Base-by-base conservation (phyloP, 139 green algal genomes). In the Chlorella sorokiniana region DNA sequence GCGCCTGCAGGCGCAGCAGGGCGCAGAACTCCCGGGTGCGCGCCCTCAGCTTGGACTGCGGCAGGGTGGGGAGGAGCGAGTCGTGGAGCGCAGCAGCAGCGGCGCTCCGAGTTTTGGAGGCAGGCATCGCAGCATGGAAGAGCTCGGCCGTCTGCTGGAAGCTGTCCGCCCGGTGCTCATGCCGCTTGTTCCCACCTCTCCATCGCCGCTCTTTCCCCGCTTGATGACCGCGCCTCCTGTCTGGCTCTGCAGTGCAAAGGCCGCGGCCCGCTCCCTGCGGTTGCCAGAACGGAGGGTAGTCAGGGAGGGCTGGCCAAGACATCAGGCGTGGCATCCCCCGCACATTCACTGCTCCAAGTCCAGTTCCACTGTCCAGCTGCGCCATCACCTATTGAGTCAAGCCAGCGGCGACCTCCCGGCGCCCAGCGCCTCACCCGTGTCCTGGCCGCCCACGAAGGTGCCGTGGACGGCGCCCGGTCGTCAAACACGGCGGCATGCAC, bases 1-100 rank as follows among this genome's bases (percentile, higher is more conserved):
- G 11, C 1, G 73, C 52, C 37, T 68, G 51, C 73, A 79, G 54
- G 10, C 35, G 38, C 73, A 79, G 73, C 73, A 79, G 54, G 8
- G 73, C 73, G 37, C 37, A 33, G 25, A 54, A 69, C 73, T 79
- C 52, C 1, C 73, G 52, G 37, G 69, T 35, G 10, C 73, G 54
- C 0, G 22, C 52, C 73, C 52, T 68, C 2, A 52, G 8, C 27
- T 79, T 79, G 29, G 54, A 35, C 73, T 79, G 54, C 54, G 16
- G 70, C 10, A 25, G 3, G 35, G 14, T 29, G 1, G 42, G 42
- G 42, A 27, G 38, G 20, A 35, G 41, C 25, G 38, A 23, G 7
- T 8, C 3, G 63, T 68, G 20, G 61, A 31, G n/a, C 61, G 11
- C 7, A n/a, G 23, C 27, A 37, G 25, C 56, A 35, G 16, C 2